A percentile compares a stretch with the other conserved stretches of the same genome.
Conservation (phyloP, 495 filamentous ascomycete genomes). For the Pseudotulostoma volvatum region DNA sequence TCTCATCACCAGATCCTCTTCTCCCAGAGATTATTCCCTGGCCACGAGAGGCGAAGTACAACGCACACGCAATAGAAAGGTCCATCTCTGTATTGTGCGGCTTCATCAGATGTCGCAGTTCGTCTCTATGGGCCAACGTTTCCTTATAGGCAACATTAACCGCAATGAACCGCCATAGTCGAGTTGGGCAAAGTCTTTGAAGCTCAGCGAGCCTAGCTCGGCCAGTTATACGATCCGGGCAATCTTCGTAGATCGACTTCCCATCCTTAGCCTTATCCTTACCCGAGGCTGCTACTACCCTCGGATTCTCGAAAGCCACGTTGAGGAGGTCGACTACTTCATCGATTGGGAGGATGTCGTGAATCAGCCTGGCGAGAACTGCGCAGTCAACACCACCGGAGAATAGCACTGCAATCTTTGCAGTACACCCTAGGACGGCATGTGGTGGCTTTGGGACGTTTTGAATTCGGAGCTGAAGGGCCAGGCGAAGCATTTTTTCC, state of each 20-base stretch:
- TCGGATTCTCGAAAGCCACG: slow-evolving; percentile 90
- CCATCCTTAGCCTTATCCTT: slow-evolving; percentile 9
- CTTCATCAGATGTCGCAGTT: slow-evolving; percentile 59
- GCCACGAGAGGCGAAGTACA: slow-evolving; percentile 86
- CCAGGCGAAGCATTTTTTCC: slow-evolving; percentile 40
- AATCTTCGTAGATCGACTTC: slow-evolving; percentile 51
- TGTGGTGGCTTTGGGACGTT: slow-evolving; percentile 44
- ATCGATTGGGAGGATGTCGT: slow-evolving; percentile 52
- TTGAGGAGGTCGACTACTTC: slow-evolving; percentile 80
- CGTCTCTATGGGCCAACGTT: slow-evolving; percentile 47
- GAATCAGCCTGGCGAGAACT: slow-evolving; percentile 64
- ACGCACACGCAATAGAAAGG: slow-evolving; percentile 78
- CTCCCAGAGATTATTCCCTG: slow-evolving; percentile 32
- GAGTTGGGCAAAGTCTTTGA: slow-evolving; percentile 47
- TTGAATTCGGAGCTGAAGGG: slow-evolving; percentile 46
- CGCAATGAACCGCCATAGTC: slow-evolving; percentile 63
- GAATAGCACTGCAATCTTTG: slow-evolving; percentile 68
- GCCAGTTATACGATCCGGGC: slow-evolving; percentile 81
- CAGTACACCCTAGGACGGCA: slow-evolving; percentile 15
- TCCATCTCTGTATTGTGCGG: slow-evolving; percentile 99
- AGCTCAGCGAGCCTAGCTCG: slow-evolving; percentile 61
- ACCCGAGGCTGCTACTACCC: slow-evolving; percentile 38
- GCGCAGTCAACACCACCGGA: slow-evolving; percentile 92
- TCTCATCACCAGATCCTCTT: neutral
- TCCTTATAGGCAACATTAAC: slow-evolving; percentile 76